Conservation (phyloP, 2,329 filamentous ascomycete genomes). For the Exutisphaerella laricina region DNA sequence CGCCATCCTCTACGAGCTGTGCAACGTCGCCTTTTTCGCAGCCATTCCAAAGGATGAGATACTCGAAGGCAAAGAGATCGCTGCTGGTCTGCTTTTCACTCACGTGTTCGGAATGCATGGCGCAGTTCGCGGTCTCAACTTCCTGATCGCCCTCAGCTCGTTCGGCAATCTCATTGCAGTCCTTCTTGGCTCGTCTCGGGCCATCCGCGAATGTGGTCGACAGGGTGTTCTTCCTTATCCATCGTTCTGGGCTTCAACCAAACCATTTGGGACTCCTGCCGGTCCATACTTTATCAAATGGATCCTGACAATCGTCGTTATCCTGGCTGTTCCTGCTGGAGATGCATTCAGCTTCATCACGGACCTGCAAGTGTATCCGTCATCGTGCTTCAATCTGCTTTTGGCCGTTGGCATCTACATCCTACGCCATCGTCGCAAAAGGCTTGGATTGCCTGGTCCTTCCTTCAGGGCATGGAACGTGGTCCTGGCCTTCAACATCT, state of each 20-base stretch:
- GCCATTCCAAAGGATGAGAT: conserved; percentile 48
- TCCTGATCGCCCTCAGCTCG: conserved; percentile 52
- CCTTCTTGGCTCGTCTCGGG: conserved; percentile 50
- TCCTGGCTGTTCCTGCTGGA: conserved; percentile 54
- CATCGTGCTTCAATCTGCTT: conserved; percentile 52
- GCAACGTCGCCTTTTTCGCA: conserved; percentile 58
- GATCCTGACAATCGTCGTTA: conserved; percentile 54
- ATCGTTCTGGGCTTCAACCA: conserved; percentile 57
- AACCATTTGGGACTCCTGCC: conserved; percentile 58
- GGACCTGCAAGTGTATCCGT: conserved; percentile 53
- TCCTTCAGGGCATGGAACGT: conserved; percentile 57
- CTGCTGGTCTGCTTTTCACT: conserved; percentile 55
- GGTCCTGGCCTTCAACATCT: conserved; percentile 54
- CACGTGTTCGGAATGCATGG: conserved; percentile 49
- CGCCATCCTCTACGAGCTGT: conserved; percentile 50
- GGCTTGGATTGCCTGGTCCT: conserved; percentile 42
- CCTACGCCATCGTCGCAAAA: conserved; percentile 48
- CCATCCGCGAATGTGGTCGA: conserved; percentile 56
- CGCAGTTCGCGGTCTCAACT: conserved; percentile 51
- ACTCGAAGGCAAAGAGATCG: conserved; percentile 47
- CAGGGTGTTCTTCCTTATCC: conserved; percentile 59
- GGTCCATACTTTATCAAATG: conserved; percentile 49
- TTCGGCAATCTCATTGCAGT: conserved; percentile 57
- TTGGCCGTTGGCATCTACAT: conserved; percentile 55
- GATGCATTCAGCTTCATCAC: conserved; percentile 57